These are phyloP conservation scores for Lyophyllum semitale DNA, from an alignment of 768 basidiomycete species.

Conservation along the genomic window DNA sequence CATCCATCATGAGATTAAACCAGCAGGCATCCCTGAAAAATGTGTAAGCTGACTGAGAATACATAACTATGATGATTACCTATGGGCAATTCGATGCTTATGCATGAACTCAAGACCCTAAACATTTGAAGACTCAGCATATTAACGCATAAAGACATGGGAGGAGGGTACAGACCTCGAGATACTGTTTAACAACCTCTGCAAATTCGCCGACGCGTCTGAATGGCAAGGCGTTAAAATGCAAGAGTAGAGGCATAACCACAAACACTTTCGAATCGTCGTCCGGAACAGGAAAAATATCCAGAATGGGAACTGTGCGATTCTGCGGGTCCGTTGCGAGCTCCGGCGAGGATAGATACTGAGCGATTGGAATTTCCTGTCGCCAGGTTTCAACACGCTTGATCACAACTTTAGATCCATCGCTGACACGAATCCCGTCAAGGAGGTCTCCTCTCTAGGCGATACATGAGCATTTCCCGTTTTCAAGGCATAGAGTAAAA, in stretches of 20 bases:
- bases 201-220: constrained; percentile 16
- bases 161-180: background rate
- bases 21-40: no score
- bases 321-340: constrained; percentile 18
- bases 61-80: no score
- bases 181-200: no score
- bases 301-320: constrained; percentile 20
- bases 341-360: constrained; percentile 11
- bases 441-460: no score
- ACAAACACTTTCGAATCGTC: constrained; percentile 4
- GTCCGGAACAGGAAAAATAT: constrained; percentile 10
- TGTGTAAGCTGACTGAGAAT: no score
- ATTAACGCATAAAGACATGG: no score
- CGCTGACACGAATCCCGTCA: no score
- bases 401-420: background rate
- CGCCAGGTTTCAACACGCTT: background rate
- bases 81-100: constrained; percentile 1
- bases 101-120: constrained; percentile 5
- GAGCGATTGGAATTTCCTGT: constrained; percentile 10
- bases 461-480: no score
- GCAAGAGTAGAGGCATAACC: constrained; percentile 18
- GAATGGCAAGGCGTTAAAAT: constrained; percentile 18
- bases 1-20: no score
- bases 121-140: background rate
- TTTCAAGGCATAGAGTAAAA: no score